Evolutionary conservation across 371 early-diverging fungal species (phyloP).

Genomic region (Lichtheimia corymbifera): DNA sequence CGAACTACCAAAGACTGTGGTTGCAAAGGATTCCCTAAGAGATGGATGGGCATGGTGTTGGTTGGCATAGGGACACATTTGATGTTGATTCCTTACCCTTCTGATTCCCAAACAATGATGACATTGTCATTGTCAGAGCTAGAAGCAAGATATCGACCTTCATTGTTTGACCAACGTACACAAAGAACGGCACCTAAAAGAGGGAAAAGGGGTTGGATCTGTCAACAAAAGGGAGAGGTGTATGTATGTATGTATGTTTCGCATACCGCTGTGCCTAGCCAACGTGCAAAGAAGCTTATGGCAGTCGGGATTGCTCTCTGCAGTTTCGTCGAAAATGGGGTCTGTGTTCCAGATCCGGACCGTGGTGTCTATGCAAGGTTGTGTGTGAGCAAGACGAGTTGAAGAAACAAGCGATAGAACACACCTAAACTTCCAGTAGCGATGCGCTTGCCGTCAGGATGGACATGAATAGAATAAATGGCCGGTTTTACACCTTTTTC

Average conservation of each 20-base stretch:
- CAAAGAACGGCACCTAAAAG: constrained; percentile 84
- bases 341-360: constrained; percentile 83
- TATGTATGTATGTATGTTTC: no score
- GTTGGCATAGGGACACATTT: neutral
- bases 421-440: constrained; percentile 87
- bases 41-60: no score
- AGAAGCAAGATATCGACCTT: constrained; percentile 82
- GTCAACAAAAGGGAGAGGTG: neutral
- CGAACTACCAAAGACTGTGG: constrained; percentile 48
- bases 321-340: constrained; percentile 60
- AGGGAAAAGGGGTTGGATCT: neutral
- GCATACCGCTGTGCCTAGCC: constrained; percentile 78
- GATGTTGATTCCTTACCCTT: constrained; percentile 45
- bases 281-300: constrained; percentile 81
- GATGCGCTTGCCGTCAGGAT: constrained; percentile 79
- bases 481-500: constrained; percentile 68
- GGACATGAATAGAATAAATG: constrained; percentile 87
- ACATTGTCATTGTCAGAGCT: constrained; percentile 87
- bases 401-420: neutral
- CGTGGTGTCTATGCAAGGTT: constrained; percentile 63
- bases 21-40: no score
- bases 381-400: no score
- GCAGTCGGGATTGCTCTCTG: constrained; percentile 53
- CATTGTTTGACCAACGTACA: constrained; percentile 80
- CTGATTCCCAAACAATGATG: constrained; percentile 90